These are phyloP conservation scores for Oryza meridionalis DNA, from an alignment of 176 grass and related monocot species.

Conservation along the genomic window DNA sequence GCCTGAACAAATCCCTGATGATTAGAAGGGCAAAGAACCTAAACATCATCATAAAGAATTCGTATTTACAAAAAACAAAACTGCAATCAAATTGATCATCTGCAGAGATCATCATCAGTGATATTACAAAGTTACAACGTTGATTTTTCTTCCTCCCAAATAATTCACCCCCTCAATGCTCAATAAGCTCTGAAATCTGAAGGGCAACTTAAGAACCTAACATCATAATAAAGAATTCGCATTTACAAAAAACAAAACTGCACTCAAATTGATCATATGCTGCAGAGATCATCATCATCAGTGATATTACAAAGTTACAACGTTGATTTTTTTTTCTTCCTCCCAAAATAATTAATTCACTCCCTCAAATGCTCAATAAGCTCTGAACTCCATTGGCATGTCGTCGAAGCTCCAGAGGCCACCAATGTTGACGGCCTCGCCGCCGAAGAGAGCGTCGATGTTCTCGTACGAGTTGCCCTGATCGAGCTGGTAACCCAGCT, in stretches of 20 bases:
- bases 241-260: neutral
- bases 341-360: neutral
- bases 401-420: slow-evolving; percentile 39
- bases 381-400: neutral
- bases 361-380: neutral
- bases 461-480: slow-evolving; percentile 26
- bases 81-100: no score
- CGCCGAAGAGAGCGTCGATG: slow-evolving; percentile 1
- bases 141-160: no score
- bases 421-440: neutral
- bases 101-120: no score
- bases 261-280: neutral
- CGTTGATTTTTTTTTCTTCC: no score
- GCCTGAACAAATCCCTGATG: neutral
- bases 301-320: neutral
- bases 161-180: neutral
- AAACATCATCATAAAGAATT: no score
- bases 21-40: no score
- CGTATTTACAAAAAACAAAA: no score
- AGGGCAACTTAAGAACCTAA: no score
- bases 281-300: neutral
- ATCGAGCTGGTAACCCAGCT: neutral
- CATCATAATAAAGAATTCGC: no score
- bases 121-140: no score
- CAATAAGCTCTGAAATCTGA: neutral